These are phyloP conservation scores for Ajuga chamaepitys DNA, from an alignment of 257 asterid species.

Conservation along the genomic window DNA sequence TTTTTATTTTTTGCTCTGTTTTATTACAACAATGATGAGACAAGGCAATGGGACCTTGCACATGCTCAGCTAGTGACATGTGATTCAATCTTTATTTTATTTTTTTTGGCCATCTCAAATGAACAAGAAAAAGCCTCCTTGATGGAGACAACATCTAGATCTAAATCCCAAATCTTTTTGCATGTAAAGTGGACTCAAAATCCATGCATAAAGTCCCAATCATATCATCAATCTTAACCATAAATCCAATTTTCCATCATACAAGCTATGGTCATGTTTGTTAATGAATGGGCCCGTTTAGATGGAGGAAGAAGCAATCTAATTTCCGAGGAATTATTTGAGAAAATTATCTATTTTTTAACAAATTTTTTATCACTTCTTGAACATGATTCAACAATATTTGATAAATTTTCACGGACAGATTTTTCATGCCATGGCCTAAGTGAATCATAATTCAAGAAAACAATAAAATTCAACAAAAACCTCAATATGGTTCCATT, in stretches of 20 bases:
- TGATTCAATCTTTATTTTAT: slow-evolving; percentile 24
- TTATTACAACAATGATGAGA: slow-evolving; percentile 35
- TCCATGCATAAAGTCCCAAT: slow-evolving; percentile 45
- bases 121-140: slow-evolving; percentile 43
- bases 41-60: slow-evolving; percentile 48
- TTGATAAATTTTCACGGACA: too few relatives aligned
- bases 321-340: too few relatives aligned
- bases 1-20: slow-evolving; percentile 8
- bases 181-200: slow-evolving; percentile 21
- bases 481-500: slow-evolving; percentile 17
- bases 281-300: too few relatives aligned
- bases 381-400: too few relatives aligned
- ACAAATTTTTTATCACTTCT: too few relatives aligned
- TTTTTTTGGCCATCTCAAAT: slow-evolving; percentile 34
- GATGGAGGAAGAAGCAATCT: too few relatives aligned
- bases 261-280: too few relatives aligned
- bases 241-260: too few relatives aligned
- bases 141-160: slow-evolving; percentile 49
- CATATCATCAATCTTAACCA: slow-evolving; percentile 27
- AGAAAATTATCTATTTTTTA: too few relatives aligned
- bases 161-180: slow-evolving; percentile 30
- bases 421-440: too few relatives aligned
- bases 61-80: slow-evolving; percentile 39
- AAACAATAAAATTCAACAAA: slow-evolving; percentile 13
- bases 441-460: not conserved